Evolutionary conservation across 306 rosid species (phyloP), one percentile per base, ranked within the genome.

Genomic region (Gynostemma pentaphyllum): DNA sequence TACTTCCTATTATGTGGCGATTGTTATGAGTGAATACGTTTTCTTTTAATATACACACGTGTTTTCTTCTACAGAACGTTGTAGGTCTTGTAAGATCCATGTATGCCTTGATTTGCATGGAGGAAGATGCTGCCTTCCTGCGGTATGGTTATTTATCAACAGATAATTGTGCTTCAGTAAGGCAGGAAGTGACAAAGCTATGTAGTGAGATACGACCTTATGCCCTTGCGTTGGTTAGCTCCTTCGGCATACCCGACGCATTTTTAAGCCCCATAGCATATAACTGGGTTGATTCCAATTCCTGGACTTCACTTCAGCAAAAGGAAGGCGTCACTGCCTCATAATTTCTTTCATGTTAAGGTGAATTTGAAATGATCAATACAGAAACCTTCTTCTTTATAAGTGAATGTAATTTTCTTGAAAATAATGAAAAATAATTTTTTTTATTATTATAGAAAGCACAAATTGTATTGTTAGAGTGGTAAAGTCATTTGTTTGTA

Each of bases 231-330:
- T 62, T 91, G 75, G 98, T 91, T 68, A 80, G 81, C 66, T 91
- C 98, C 59, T 88, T 88, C 12, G 98, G 98, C 66, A 88, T 88
- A 66, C 98, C 98, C 5, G 90, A 85, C 59, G 95, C 96, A 2
- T 91, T 88, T 45, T 76, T 91, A 80, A 75, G 96, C 68, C 95
- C 98, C 14, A 79, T 91, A 5, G 98, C 96, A 7, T 91, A 70
- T 68, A 64, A 91, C 68, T 88, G 98, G 96, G 72, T 91, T 5
- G 87, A 84, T 15, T 79, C 96, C 63, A 88, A 91, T 75, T 78
- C 92, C 23, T 88, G 95, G 96, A 70, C 92, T 59, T 71, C 89
- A 16, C 59, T 81, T 78, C 80, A 72, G 67, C 82, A 45, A 18
- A 34, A 34, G 39, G 39, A 34, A 34, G 39, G 39, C 39, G 39